phyloP scores from a whole-genome alignment of 768 basidiomycete genomes.

The Lactarius vividus region DNA sequence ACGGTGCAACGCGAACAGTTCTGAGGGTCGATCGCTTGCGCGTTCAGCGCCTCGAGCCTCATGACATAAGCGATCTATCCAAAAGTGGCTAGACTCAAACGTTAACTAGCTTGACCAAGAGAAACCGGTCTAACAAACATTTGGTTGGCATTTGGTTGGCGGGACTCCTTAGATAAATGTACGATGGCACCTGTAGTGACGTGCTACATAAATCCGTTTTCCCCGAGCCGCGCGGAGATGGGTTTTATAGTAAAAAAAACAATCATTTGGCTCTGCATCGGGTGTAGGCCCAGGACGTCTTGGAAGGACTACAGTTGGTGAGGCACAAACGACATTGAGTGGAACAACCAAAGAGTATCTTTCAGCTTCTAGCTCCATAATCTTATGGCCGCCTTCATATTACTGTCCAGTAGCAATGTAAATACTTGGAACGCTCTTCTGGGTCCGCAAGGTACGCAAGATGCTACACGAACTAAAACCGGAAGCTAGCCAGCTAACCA shows the following conservation, averaged over 20 bases:
- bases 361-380: background rate
- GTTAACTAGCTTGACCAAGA: no score
- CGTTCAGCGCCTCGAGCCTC: constrained; percentile 5
- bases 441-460: no score
- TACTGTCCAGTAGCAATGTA: background rate
- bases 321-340: background rate
- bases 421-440: no score
- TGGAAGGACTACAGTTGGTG: background rate
- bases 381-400: background rate
- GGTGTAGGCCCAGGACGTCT: no score
- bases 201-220: background rate
- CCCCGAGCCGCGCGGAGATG: background rate
- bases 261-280: no score
- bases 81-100: no score
- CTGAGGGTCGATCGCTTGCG: constrained; percentile 15
- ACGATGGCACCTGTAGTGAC: background rate
- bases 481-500: no score
- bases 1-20: background rate
- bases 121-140: background rate
- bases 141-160: background rate
- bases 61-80: constrained; percentile 12
- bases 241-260: no score
- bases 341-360: background rate
- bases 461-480: no score
- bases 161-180: background rate